Base-by-base conservation (phyloP, 805 yeast genomes). In the Starmerella sp. region DNA sequence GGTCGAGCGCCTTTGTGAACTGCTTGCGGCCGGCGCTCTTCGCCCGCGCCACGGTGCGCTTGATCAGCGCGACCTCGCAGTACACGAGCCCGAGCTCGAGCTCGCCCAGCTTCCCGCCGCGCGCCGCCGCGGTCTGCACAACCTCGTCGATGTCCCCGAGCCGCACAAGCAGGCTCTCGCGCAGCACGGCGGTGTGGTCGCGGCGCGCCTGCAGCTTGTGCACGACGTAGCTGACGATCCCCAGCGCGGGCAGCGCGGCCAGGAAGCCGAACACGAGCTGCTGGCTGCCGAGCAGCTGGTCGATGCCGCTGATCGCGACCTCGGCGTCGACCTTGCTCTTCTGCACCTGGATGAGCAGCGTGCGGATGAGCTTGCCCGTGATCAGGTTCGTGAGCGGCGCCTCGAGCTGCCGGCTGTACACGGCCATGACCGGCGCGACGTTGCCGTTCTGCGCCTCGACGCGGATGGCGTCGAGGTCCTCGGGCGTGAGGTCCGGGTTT, bases 301-400 rank as follows among this genome's bases (percentile, higher is more conserved):
- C 97, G 58, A 93, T 90, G 8, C 97, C 97, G 62, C 78, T 80
- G 57, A 91, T 78, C 0, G 96, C 97, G 5, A 89, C 73, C 38
- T 86, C 89, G 8, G 95, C 96, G 67, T 91, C 98, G 6, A 93
- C 97, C 69, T 91, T 91, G 11, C 95, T 84, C 70, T 93, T 91
- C 68, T 91, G 98, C n/a, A 93, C 74, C 68, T 93, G 97, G 58
- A 91, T 90, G 64, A 93, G 71, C 47, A 93, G 68, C 14, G 90
- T 81, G 53, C 95, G 76, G 8, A 89, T 69, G 60, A 91, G 75
- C 54, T 82, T 79, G 4, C 97, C 98, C 13, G 71, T 69, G 2
- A 89, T 55, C 2, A 82, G 62, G 38, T 83, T 81, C 54, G 73
- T 75, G 48, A 89, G 65, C 0, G 97, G 97, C 6, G 73, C 67